Evolutionary conservation across 2,329 filamentous ascomycete genomes (phyloP), one percentile per base, ranked within the genome.

Genomic region (Exophiala oligosperma): DNA sequence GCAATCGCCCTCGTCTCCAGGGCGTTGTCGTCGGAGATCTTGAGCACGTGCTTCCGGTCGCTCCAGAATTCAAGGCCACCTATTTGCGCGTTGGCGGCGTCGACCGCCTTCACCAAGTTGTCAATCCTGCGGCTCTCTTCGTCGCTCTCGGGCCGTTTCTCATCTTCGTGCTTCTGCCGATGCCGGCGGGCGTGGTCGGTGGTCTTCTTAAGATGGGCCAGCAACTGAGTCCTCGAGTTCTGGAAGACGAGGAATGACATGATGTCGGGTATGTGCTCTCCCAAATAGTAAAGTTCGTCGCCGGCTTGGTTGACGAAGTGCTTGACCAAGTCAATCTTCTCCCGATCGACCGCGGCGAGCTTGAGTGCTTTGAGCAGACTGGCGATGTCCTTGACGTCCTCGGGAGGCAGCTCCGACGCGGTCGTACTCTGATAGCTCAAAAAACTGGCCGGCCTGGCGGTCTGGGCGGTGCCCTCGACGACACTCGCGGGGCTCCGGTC

Each of bases 181-280:
- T 83, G 78, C 32, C 77, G 74, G 56, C 79, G 73, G 24, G 80
- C 71, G 63, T 81, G 76, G 49, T 89, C 81, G 63, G 88, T 80
- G 11, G 84, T 78, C n/a, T 83, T 76, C 66, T 85, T 86, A 48
- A 99, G 77, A 51, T 85, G 83, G 17, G 84, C 80, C 14, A 97
- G 79, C 3, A 97, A 80, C 57, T 92, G 84, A 61, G 88, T 85
- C 24, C 92, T 84, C 2, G 92, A 96, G 17, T 88, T 87, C 72
- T 97, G 93, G 71, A 96, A 99, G 21, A 99, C 81, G 68, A 97
- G 90, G 57, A 89, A 80, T 0, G 85, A 80, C 91, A 96, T 92
- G 65, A 96, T 89, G 46, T 91, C 85, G 55, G 90, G 88, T 81
- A 96, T 93, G 71, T 87, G 64, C n/a, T 88, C 81, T 60, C 88